These are phyloP conservation scores for Hyparrhenia diplandra DNA, from an alignment of 176 grass and related monocot species.

Conservation along the genomic window DNA sequence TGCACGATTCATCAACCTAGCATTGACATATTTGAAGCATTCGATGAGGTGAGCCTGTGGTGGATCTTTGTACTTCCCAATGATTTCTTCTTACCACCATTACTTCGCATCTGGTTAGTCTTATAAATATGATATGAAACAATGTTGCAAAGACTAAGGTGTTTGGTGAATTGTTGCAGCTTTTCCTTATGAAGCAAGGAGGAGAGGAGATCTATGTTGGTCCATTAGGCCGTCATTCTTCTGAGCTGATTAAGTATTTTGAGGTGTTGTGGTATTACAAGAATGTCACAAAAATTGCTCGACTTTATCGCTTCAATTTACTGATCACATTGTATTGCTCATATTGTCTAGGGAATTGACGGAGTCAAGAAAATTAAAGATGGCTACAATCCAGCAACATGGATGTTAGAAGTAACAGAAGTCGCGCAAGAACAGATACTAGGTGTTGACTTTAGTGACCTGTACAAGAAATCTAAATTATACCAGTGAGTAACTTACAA, in stretches of 20 bases:
- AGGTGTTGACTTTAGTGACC: constrained; percentile 57
- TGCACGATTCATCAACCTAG: constrained; percentile 96
- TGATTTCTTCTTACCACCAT: background rate
- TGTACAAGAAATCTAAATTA: constrained; percentile 78
- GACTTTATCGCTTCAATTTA: background rate
- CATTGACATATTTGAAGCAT: constrained; percentile 98
- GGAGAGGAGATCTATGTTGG: constrained; percentile 94
- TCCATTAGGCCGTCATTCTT: constrained; percentile 70
- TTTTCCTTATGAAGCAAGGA: constrained; percentile 86
- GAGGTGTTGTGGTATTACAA: constrained; percentile 49
- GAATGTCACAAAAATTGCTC: background rate
- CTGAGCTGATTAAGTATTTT: constrained; percentile 76
- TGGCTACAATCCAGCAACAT: constrained; percentile 87
- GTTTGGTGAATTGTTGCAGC: constrained; percentile 42
- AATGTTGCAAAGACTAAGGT: background rate
- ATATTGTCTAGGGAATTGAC: constrained; percentile 40
- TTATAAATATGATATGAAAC: background rate
- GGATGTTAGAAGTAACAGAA: constrained; percentile 89
- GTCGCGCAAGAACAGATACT: constrained; percentile 53
- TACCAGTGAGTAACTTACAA: constrained; percentile 50
- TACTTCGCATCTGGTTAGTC: background rate
- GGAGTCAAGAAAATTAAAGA: constrained; percentile 80
- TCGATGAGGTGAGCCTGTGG: constrained; percentile 64
- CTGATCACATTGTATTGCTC: background rate
- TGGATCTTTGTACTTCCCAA: background rate